Base-by-base conservation (phyloP, 2,329 filamentous ascomycete genomes). In the Colletotrichum cereale region DNA sequence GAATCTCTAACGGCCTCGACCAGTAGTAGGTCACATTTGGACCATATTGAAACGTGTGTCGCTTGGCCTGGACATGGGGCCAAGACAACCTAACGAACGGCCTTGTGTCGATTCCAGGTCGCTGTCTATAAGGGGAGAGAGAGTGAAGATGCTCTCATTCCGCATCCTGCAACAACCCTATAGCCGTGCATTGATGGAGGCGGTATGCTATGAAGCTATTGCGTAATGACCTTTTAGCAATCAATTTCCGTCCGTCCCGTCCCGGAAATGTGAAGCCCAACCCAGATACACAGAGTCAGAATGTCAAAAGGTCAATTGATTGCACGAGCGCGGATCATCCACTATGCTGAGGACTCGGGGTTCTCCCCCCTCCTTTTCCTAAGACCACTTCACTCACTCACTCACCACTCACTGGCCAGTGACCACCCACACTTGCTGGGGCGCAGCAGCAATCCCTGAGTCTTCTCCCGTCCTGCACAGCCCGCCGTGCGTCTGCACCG, bases 381-480 rank as follows among this genome's bases (percentile, higher is more conserved):
- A 26, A 60, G 6, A 24, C 11, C 26, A 38, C 5, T n/a, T n/a
- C n/a, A n/a, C n/a, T n/a, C n/a, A n/a, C n/a, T n/a, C n/a, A n/a
- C n/a, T n/a, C n/a, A n/a, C n/a, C n/a, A n/a, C n/a, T n/a, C n/a
- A n/a, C n/a, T n/a, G n/a, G n/a, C n/a, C n/a, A n/a, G n/a, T n/a
- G n/a, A n/a, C 16, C 26, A 18, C 21, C 58, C 42, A 50, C 24
- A 55, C 34, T 26, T 50, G n/a, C 24, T 8, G 62, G 21, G 62
- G 38, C 36, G 50, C 62, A 64, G 62, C 21, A 38, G 38, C 18
- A 21, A 36, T 55, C 62, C 50, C 62, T 56, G 38, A 16, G 38
- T n/a, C 21, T 5, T 21, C 29, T 40, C 26, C 42, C 26, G 8
- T 29, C 7, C n/a, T 63, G 38, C 62, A 64, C 62, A 64, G 62